A percentile compares a stretch with the other conserved stretches of the same genome.
Conservation (phyloP, 805 yeast genomes). For the Candida endomychidarum region DNA sequence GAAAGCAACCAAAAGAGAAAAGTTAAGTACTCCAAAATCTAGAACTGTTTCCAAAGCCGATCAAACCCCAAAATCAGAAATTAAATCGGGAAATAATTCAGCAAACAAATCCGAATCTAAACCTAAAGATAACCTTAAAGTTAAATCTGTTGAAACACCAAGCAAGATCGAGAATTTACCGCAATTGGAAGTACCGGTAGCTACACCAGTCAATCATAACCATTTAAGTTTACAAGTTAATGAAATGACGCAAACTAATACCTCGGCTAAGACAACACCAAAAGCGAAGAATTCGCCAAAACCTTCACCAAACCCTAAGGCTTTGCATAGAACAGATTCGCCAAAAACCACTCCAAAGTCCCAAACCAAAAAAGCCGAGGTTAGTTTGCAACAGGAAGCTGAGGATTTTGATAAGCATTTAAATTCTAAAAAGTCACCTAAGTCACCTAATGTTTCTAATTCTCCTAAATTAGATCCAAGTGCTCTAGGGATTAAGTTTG, state of each 20-base stretch:
- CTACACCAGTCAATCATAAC: background rate
- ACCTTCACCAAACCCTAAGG: background rate
- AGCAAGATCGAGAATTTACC: background rate
- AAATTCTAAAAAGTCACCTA: background rate
- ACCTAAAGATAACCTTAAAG: background rate
- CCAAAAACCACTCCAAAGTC: background rate
- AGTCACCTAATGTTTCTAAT: no score
- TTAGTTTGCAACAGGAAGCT: constrained; percentile 24
- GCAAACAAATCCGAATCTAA: background rate
- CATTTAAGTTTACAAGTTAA: background rate
- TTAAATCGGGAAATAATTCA: background rate
- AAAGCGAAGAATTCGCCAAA: background rate
- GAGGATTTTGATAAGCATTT: constrained; percentile 25
- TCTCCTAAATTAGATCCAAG: background rate
- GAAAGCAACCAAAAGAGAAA: background rate
- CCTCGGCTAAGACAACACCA: constrained; percentile 4
- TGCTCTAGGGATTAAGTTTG: constrained; percentile 5
- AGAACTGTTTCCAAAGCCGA: background rate
- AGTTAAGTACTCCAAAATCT: background rate
- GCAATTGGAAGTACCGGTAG: constrained; percentile 3
- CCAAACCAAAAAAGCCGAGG: no score
- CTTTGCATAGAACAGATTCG: background rate
- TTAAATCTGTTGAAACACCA: background rate
- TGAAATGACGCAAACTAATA: background rate
- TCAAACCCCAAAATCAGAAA: background rate